Conservation (phyloP, 441 rosid species). For the Flueggea neowawraea region DNA sequence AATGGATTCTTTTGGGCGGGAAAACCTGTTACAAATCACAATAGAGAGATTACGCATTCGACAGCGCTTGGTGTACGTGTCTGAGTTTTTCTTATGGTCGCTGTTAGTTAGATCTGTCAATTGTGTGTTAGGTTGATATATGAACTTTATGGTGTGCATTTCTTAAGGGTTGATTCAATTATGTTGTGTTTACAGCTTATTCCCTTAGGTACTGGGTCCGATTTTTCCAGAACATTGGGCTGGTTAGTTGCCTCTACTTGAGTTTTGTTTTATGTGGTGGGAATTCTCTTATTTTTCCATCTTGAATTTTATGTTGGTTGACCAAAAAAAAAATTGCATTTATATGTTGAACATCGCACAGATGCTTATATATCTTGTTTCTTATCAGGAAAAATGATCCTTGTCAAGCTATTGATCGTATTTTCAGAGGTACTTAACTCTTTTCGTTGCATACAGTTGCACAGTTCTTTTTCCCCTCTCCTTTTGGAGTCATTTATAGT, state of each 20-base stretch:
- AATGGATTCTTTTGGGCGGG: conserved; percentile 98
- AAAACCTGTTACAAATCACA: conserved; percentile 50
- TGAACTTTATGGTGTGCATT: conserved; percentile 3
- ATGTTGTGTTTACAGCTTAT: conserved; percentile 54
- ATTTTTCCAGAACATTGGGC: conserved; percentile 90
- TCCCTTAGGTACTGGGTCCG: conserved; percentile 98
- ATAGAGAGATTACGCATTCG: conserved; percentile 43
- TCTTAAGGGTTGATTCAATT: conserved; percentile 17
- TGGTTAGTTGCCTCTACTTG: conserved; percentile 53
- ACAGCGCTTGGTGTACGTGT: conserved; percentile 95
- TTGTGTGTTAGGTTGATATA: not conserved
- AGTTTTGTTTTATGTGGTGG: no score
- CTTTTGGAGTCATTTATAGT: conserved; percentile 7
- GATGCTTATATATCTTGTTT: conserved; percentile 10
- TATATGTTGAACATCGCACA: conserved; percentile 10
- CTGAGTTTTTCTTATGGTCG: conserved; percentile 5
- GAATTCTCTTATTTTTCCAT: not conserved
- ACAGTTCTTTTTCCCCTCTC: conserved; percentile 5
- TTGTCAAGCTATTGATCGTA: conserved; percentile 75
- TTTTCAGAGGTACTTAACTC: conserved; percentile 55
- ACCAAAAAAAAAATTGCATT: not conserved
- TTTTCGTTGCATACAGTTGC: not conserved
- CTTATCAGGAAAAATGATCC: conserved; percentile 81
- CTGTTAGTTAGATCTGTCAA: conserved; percentile 3
- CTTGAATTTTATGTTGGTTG: conserved; percentile 11